Conservation (phyloP, 108 stramenopile species). For the Discostella pseudostelligera region DNA sequence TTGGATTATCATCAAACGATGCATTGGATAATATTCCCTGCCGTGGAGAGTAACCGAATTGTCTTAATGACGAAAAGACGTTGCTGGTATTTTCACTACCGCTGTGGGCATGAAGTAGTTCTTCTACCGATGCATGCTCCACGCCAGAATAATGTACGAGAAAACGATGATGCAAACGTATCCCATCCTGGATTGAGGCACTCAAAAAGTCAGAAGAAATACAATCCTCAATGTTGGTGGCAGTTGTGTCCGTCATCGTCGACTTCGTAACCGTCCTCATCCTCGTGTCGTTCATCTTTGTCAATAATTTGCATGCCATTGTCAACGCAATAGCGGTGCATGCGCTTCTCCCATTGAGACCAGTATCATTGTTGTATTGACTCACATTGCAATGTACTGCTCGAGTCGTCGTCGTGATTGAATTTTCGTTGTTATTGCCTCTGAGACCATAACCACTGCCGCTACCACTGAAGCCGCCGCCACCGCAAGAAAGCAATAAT, state of each 20-base stretch:
- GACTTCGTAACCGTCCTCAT: neutral
- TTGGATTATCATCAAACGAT: conserved; percentile 30
- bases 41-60: conserved; percentile 48
- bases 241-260: neutral
- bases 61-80: conserved; percentile 30
- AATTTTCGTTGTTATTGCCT: neutral
- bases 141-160: conserved; percentile 15
- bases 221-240: neutral
- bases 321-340: conserved; percentile 81
- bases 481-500: conserved; percentile 26
- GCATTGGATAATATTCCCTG: conserved; percentile 68
- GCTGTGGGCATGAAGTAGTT: conserved; percentile 44
- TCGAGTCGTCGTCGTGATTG: neutral
- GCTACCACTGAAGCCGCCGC: conserved; percentile 1
- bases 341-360: conserved; percentile 59
- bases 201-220: conserved; percentile 48
- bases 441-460: conserved; percentile 1
- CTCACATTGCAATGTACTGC: conserved; percentile 43
- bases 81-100: neutral
- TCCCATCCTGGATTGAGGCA: conserved; percentile 47
- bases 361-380: conserved; percentile 53
- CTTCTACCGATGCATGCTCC: conserved; percentile 77
- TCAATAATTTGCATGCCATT: conserved; percentile 46
- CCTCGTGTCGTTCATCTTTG: conserved; percentile 5
- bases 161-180: conserved; percentile 34